A percentile compares a stretch with the other conserved stretches of the same genome.
Conservation (phyloP, 805 yeast species). For the Zygosaccharomyces gambellarensis region DNA sequence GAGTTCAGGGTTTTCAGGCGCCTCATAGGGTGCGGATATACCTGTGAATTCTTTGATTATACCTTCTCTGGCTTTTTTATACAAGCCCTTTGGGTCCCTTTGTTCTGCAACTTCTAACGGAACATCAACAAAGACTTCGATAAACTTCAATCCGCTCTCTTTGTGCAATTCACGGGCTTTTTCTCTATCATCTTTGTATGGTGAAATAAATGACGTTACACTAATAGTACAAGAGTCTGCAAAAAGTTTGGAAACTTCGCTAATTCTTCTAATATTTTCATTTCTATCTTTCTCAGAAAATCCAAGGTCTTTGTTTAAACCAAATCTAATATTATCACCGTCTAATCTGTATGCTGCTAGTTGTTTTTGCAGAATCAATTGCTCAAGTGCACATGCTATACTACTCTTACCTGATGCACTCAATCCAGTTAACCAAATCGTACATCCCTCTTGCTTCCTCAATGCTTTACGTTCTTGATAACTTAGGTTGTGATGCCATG, state of each 20-base stretch:
- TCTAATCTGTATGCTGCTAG: slow-evolving; percentile 81
- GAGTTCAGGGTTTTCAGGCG: slow-evolving; percentile 79
- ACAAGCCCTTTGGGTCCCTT: slow-evolving; percentile 95
- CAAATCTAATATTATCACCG: slow-evolving; percentile 92
- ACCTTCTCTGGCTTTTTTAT: slow-evolving; percentile 95
- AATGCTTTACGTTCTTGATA: slow-evolving; percentile 71
- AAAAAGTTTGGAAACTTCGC: slow-evolving; percentile 90
- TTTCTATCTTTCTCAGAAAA: slow-evolving; percentile 87
- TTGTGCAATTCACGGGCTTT: slow-evolving; percentile 82
- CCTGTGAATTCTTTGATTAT: slow-evolving; percentile 93
- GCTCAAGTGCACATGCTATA: slow-evolving; percentile 91
- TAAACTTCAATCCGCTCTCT: slow-evolving; percentile 69
- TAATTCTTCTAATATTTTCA: slow-evolving; percentile 91
- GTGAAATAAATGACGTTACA: slow-evolving; percentile 88
- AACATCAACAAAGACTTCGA: slow-evolving; percentile 89
- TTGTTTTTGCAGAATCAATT: slow-evolving; percentile 63
- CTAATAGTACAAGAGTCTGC: slow-evolving; percentile 89
- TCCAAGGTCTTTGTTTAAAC: slow-evolving; percentile 91
- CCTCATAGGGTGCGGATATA: slow-evolving; percentile 92
- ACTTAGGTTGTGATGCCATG: slow-evolving; percentile 91
- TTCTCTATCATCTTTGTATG: slow-evolving; percentile 79
- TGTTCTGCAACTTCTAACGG: slow-evolving; percentile 92
- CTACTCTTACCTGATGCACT: slow-evolving; percentile 95
- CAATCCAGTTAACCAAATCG: slow-evolving; percentile 93
- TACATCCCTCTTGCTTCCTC: slow-evolving; percentile 79